A percentile compares a stretch with the other conserved stretches of the same genome.
Conservation (phyloP, 805 yeast species). For the Priceomyces castillae region DNA sequence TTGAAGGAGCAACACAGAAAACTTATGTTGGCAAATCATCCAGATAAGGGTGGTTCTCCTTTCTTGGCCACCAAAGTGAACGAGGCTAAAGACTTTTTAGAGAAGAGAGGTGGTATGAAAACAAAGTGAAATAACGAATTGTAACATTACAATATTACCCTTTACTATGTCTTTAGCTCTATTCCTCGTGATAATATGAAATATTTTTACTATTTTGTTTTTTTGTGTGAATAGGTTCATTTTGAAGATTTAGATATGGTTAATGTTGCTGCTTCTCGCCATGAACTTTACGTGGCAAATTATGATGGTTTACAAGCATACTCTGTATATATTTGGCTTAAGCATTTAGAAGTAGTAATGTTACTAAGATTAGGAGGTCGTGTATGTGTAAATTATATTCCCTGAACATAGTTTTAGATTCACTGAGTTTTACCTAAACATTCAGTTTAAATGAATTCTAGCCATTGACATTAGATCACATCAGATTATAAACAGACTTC, state of each 20-base stretch:
- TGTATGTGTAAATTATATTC: neutral
- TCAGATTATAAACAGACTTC: neutral
- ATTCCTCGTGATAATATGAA: no score
- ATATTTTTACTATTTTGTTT: no score
- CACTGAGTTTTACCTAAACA: neutral
- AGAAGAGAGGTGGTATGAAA: slow-evolving; percentile 59
- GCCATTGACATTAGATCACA: neutral
- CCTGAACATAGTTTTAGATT: neutral
- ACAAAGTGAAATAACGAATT: slow-evolving; percentile 27
- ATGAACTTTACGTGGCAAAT: no score
- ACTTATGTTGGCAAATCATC: slow-evolving; percentile 87
- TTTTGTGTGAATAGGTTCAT: no score
- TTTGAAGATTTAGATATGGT: no score
- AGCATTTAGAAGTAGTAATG: neutral
- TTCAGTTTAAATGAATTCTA: neutral
- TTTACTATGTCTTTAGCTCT: no score
- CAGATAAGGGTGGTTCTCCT: slow-evolving; percentile 92
- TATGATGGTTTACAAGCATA: neutral
- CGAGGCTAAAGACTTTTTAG: slow-evolving; percentile 84
- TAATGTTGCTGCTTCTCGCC: no score
- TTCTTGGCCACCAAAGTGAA: slow-evolving; percentile 87
- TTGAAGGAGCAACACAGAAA: slow-evolving; percentile 77
- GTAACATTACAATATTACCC: no score
- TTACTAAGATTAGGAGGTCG: neutral
- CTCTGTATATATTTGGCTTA: neutral